phyloP scores from a whole-genome alignment of 2,329 filamentous ascomycete species.

The Ophiostoma ips region DNA sequence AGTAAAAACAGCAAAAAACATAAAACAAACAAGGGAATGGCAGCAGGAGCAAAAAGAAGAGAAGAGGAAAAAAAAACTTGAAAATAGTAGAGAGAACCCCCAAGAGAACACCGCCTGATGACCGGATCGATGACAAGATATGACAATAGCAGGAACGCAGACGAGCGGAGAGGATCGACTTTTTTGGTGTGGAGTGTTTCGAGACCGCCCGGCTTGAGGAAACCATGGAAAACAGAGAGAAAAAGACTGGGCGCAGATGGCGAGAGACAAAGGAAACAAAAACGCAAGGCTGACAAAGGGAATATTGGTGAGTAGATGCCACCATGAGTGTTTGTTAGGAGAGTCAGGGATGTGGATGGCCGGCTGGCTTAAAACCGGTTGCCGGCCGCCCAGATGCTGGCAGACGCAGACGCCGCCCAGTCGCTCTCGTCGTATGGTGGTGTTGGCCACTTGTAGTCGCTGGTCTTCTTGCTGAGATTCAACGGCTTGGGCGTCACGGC shows the following conservation, averaged over 20 bases:
- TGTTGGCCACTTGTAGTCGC: conserved; percentile 71
- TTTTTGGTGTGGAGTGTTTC: conserved; percentile 6
- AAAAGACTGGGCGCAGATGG: background rate
- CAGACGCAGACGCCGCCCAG: conserved; percentile 73
- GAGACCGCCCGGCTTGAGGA: conserved; percentile 2
- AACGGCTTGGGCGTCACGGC: conserved; percentile 55
- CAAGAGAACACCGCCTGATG: conserved; percentile 7
- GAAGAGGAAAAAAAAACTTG: background rate
- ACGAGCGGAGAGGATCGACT: background rate
- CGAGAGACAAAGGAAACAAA: conserved; percentile 4
- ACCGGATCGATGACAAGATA: conserved; percentile 5
- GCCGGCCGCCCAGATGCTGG: conserved; percentile 65
- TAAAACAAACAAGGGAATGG: background rate
- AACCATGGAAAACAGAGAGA: background rate
- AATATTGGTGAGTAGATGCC: background rate
- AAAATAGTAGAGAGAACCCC: background rate
- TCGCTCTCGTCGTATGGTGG: conserved; percentile 90
- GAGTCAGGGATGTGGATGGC: too few relatives aligned
- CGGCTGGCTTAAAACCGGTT: conserved; percentile 42
- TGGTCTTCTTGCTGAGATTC: conserved; percentile 47
- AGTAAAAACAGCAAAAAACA: background rate
- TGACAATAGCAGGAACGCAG: conserved; percentile 2
- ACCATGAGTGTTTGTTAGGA: background rate
- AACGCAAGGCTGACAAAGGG: conserved; percentile 3
- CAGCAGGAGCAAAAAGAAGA: background rate